A percentile compares a stretch with the other conserved stretches of the same genome.
phyloP scores from a whole-genome alignment of 2,329 filamentous ascomycete genomes.

The Botrytis cinerea region DNA sequence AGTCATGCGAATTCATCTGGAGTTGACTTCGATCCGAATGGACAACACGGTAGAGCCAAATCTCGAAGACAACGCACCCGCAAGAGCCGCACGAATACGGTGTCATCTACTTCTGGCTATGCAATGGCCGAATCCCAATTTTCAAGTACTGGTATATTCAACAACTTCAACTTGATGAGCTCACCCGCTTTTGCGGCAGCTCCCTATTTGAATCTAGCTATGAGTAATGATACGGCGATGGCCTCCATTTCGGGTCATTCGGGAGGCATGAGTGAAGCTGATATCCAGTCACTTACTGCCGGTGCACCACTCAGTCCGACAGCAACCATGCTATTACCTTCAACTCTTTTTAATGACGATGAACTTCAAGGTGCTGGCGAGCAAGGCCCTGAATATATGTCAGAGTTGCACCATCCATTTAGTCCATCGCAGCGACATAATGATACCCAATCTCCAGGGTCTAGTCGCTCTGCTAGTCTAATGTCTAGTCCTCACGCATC shows the following conservation, averaged over 20 bases:
- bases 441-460: constrained; percentile 61
- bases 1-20: constrained; percentile 41
- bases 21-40: constrained; percentile 40
- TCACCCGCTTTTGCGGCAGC: constrained; percentile 53
- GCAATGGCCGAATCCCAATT: constrained; percentile 42
- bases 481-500: constrained; percentile 65
- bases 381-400: constrained; percentile 34
- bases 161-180: constrained; percentile 45
- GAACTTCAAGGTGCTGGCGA: constrained; percentile 52
- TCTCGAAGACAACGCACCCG: constrained; percentile 44
- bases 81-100: constrained; percentile 45
- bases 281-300: constrained; percentile 60
- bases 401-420: constrained; percentile 44
- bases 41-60: constrained; percentile 40
- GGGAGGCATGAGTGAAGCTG: constrained; percentile 58
- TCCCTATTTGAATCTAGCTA: constrained; percentile 46
- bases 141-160: constrained; percentile 45
- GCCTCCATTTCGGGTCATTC: constrained; percentile 41
- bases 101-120: constrained; percentile 39
- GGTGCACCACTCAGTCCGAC: constrained; percentile 76
- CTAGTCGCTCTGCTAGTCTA: constrained; percentile 56
- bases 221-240: constrained; percentile 40
- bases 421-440: constrained; percentile 44
- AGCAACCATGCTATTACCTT: constrained; percentile 72
- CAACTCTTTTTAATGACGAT: constrained; percentile 62